These are phyloP conservation scores for Colletotrichum sp. DNA, from an alignment of 2,329 filamentous ascomycete genomes.

Conservation along the genomic window DNA sequence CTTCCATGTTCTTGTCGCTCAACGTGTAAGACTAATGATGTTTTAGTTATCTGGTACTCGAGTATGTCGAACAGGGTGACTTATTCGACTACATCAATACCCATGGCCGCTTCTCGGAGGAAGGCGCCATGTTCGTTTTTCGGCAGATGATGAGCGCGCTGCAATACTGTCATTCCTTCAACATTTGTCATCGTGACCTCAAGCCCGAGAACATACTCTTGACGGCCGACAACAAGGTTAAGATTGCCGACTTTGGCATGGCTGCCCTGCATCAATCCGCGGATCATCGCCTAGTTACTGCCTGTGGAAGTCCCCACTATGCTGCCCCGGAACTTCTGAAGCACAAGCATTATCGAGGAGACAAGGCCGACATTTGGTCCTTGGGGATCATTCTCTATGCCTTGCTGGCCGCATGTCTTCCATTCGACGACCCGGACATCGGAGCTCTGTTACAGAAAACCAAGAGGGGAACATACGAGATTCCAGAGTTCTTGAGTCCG, in stretches of 20 bases:
- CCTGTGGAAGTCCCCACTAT: conserved; percentile 96
- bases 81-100: conserved; percentile 86
- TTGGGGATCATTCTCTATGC: conserved; percentile 90
- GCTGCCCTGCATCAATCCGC: conserved; percentile 85
- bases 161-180: conserved; percentile 91
- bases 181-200: conserved; percentile 94
- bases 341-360: conserved; percentile 79
- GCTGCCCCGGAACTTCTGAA: conserved; percentile 91
- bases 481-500: conserved; percentile 65
- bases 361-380: conserved; percentile 93
- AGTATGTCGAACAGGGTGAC: conserved; percentile 82
- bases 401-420: conserved; percentile 81
- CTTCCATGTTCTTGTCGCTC: no score
- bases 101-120: conserved; percentile 76
- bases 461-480: conserved; percentile 63
- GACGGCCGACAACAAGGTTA: conserved; percentile 77
- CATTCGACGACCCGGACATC: conserved; percentile 76
- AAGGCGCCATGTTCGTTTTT: conserved; percentile 83
- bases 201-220: conserved; percentile 98
- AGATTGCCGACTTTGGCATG: conserved; percentile 98
- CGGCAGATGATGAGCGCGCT: conserved; percentile 92
- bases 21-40: conserved; percentile 10
- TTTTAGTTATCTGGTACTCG: conserved; percentile 86
- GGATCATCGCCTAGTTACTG: conserved; percentile 81
- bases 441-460: conserved; percentile 67